A percentile compares a stretch with the other conserved stretches of the same genome.
Evolutionary conservation across 768 basidiomycete species (phyloP).

Genomic region (Bullera alba): DNA sequence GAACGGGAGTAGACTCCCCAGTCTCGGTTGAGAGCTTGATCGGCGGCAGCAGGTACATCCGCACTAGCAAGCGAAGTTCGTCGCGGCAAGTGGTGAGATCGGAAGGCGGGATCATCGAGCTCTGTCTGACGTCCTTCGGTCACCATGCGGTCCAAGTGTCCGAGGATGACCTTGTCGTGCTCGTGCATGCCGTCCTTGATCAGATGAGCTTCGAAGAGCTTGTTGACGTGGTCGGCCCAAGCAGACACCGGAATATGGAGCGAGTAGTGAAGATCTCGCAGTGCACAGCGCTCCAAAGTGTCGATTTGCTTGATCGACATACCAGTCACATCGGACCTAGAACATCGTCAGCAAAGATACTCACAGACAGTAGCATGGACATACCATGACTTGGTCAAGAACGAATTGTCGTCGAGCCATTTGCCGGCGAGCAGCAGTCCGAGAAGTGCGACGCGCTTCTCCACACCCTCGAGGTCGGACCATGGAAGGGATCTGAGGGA

Average conservation of each 20-base stretch:
- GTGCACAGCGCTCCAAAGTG: conserved; percentile 16
- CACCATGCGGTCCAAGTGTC: conserved; percentile 19
- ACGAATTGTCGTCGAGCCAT: conserved; percentile 44
- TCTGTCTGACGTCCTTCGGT: conserved; percentile 19
- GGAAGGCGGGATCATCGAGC: conserved; percentile 1
- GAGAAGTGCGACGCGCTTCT: conserved; percentile 28
- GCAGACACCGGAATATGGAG: conserved; percentile 20
- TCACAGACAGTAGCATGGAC: too few species aligned
- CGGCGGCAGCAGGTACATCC: conserved; percentile 18
- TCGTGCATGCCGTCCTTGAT: conserved; percentile 6
- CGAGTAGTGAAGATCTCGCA: conserved; percentile 26
- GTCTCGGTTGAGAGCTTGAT: conserved; percentile 23
- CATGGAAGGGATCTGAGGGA: conserved; percentile 8
- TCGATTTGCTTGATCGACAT: conserved; percentile 23
- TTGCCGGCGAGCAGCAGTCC: conserved; percentile 40
- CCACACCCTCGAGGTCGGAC: conserved; percentile 15
- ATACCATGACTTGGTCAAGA: conserved; percentile 38
- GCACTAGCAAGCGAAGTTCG: conserved; percentile 5
- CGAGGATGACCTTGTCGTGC: conserved; percentile 8
- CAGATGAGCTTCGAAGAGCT: conserved; percentile 11
- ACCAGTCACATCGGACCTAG: conserved; percentile 22
- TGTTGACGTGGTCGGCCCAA: conserved; percentile 28
- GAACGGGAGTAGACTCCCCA: conserved; percentile 17
- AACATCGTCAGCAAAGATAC: conserved; percentile 2
- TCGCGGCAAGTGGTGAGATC: background rate